Evolutionary conservation across 1,284 basidiomycete genomes (phyloP), one percentile per base, ranked within the genome.

Genomic region (Phaffia rhodozyma): DNA sequence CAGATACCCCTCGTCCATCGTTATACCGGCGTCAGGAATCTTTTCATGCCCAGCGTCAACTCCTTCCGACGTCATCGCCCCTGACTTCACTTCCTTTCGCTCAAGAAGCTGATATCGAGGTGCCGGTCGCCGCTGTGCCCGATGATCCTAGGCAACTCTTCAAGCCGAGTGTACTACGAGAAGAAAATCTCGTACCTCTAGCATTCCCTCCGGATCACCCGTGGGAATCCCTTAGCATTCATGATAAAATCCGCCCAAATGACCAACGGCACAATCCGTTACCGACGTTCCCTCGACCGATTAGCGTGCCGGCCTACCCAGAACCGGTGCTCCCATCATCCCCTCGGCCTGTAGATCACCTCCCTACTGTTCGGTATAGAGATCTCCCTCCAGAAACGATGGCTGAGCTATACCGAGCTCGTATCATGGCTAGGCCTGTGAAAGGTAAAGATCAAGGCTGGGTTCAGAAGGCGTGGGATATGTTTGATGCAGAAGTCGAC

Each of bases 331-430:
- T 58, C 38, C 48, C 56, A 51, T 48, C 51, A 50, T 53, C 32
- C 51, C 59, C 29, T 55, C 52, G 48, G 3, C 47, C 55, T 18
- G 55, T 25, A 5, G 32, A 27, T 25, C 43, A 47, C 16, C 27
- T 38, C 1, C 56, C 56, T 5, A 38, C 30, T 6, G 38, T 58
- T 7, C 30, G 34, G 0, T 63, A 63, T 58, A 34, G 51, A n/a
- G 57, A 58, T n/a, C 58, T 63, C 20, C 23, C 49, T 16, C 62
- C 62, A 23, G 62, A 59, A n/a, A 57, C 58, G 23, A 32, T 63
- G 25, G 57, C 50, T 27, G 43, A 51, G 16, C 25, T 63, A 9
- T 63, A 55, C 62, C 27, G 55, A 3, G 32, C 23, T 5, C 49
- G 62, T 2, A 48, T 63, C 29, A 3, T 48, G 21, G 25, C 49